Evolutionary conservation across 1,139 yeast species (phyloP).

Genomic region (Kodamaea alishanica): DNA sequence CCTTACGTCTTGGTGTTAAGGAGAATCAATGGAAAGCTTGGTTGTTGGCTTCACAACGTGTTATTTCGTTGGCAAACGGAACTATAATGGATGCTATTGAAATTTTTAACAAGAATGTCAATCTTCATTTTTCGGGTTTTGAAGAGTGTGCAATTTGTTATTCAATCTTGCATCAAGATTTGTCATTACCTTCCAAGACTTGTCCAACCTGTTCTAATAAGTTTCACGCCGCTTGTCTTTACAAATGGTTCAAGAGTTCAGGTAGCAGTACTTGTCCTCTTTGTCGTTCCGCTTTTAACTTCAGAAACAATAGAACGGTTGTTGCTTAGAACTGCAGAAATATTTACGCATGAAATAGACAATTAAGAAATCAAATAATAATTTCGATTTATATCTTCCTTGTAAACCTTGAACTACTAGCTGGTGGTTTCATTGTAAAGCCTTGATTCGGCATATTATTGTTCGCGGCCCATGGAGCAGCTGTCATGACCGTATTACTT

Average conservation of each 20-base stretch:
- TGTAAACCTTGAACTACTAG: not conserved
- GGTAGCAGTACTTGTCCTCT: conserved; percentile 91
- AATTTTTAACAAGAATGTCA: conserved; percentile 74
- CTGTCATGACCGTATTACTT: conserved; percentile 32
- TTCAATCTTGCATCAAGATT: conserved; percentile 84
- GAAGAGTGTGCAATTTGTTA: conserved; percentile 98
- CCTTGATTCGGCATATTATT: not conserved
- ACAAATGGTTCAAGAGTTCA: conserved; percentile 96
- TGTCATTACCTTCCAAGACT: conserved; percentile 81
- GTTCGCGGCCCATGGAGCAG: conserved; percentile 39
- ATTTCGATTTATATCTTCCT: not conserved
- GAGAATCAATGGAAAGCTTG: conserved; percentile 95
- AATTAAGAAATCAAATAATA: no score
- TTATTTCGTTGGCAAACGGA: conserved; percentile 71
- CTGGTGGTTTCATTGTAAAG: not conserved
- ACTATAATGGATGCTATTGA: conserved; percentile 80
- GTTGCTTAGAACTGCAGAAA: not conserved
- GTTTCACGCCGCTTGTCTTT: conserved; percentile 95
- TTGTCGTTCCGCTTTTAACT: conserved; percentile 76
- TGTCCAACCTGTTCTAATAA: conserved; percentile 90
- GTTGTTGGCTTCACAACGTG: conserved; percentile 85
- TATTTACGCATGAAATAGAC: no score
- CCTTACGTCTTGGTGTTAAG: conserved; percentile 80
- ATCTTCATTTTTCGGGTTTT: conserved; percentile 82
- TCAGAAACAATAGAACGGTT: conserved; percentile 18